Evolutionary conservation across 1,139 yeast species (phyloP).

Genomic region (Yamadazyma siamensis): DNA sequence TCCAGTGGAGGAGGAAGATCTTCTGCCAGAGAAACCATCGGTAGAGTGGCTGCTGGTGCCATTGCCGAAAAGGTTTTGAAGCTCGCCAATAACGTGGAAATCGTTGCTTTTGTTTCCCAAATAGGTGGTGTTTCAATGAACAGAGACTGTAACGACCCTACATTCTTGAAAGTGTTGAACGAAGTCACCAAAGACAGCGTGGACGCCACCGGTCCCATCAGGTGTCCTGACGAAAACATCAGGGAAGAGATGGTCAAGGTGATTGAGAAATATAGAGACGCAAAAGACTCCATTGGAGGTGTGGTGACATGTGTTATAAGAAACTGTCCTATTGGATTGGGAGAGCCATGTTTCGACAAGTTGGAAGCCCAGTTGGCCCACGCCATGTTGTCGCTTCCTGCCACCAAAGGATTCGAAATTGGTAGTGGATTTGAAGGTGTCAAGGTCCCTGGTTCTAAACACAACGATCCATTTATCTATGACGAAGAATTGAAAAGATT

Average conservation of each 20-base stretch:
- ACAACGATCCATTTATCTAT: slow-evolving; percentile 79
- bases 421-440: slow-evolving; percentile 96
- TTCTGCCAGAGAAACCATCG: slow-evolving; percentile 96
- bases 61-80: slow-evolving; percentile 87
- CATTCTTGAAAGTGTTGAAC: slow-evolving; percentile 63
- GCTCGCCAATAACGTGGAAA: slow-evolving; percentile 80
- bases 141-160: slow-evolving; percentile 63
- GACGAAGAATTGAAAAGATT: slow-evolving; percentile 55
- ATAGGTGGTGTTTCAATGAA: slow-evolving; percentile 79
- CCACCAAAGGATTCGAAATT: slow-evolving; percentile 95
- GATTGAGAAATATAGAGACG: slow-evolving; percentile 82
- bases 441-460: slow-evolving; percentile 85
- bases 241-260: slow-evolving; percentile 81
- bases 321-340: slow-evolving; percentile 89
- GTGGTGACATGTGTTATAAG: slow-evolving; percentile 96
- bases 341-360: slow-evolving; percentile 97
- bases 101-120: slow-evolving; percentile 92
- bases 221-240: slow-evolving; percentile 81
- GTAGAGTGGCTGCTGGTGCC: slow-evolving; percentile 98
- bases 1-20: slow-evolving; percentile 97
- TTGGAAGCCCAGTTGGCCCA: slow-evolving; percentile 93
- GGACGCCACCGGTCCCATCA: slow-evolving; percentile 82
- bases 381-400: slow-evolving; percentile 96
- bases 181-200: slow-evolving; percentile 86
- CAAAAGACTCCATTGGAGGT: slow-evolving; percentile 94